These are phyloP conservation scores for Polytrichum commune DNA, from an alignment of 225 moss, liverwort and hornwort species.

Conservation along the genomic window DNA sequence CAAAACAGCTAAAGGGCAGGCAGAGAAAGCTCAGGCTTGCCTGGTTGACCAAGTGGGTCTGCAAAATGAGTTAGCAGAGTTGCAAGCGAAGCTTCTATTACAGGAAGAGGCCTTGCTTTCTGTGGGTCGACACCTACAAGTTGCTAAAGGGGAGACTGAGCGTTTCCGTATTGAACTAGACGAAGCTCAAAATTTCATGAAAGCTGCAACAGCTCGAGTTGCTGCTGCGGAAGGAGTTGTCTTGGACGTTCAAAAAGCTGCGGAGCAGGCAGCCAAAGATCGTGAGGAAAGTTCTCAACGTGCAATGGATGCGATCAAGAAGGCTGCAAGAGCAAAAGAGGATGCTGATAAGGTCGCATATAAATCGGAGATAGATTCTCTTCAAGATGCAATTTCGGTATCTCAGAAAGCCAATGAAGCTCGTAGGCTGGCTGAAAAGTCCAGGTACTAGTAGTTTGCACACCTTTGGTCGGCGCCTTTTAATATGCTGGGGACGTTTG, in stretches of 20 bases:
- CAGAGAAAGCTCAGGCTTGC: slow-evolving; percentile 52
- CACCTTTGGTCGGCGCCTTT: no score
- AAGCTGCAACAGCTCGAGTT: slow-evolving; percentile 44
- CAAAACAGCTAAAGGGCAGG: slow-evolving; percentile 53
- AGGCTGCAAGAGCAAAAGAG: slow-evolving; percentile 33
- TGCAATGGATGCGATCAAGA: slow-evolving; percentile 49
- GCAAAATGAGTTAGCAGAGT: slow-evolving; percentile 52
- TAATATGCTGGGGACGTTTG: no score
- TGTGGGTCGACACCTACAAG: slow-evolving; percentile 34
- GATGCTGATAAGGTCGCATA: slow-evolving; percentile 39
- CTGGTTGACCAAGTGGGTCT: slow-evolving; percentile 43
- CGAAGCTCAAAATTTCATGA: slow-evolving; percentile 30
- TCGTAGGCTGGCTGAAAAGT: slow-evolving; percentile 37
- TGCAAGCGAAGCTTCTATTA: slow-evolving; percentile 43
- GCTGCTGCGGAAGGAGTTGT: slow-evolving; percentile 54
- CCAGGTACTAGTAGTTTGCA: slow-evolving; percentile 16
- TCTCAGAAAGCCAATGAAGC: slow-evolving; percentile 56
- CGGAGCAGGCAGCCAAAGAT: slow-evolving; percentile 47
- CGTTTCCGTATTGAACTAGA: slow-evolving; percentile 53
- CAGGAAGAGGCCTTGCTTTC: slow-evolving; percentile 52
- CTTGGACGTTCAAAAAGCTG: slow-evolving; percentile 41
- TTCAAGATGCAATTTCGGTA: slow-evolving; percentile 47
- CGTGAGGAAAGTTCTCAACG: slow-evolving; percentile 39
- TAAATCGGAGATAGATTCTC: slow-evolving; percentile 56
- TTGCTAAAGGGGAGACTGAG: slow-evolving; percentile 42